Evolutionary conservation across 2,329 filamentous ascomycete species (phyloP).

Genomic region (Hypoxylon sp.): DNA sequence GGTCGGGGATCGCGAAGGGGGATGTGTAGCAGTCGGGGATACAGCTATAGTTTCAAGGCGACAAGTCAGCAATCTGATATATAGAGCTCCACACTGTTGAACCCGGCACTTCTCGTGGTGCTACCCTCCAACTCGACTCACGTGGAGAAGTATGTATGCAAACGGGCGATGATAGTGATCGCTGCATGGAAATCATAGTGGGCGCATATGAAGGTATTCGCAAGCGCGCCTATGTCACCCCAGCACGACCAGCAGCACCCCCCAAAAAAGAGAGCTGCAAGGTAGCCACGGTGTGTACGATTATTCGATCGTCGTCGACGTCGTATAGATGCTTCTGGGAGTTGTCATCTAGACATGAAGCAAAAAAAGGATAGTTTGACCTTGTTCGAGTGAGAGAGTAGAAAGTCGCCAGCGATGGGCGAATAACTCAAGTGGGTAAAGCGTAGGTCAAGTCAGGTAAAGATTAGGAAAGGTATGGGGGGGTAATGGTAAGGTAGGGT

Average conservation of each 20-base stretch:
- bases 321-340: conserved; percentile 21
- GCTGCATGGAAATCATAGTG: conserved; percentile 75
- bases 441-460: conserved; percentile 33
- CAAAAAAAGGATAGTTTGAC: conserved; percentile 14
- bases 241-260: conserved; percentile 56
- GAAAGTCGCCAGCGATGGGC: conserved; percentile 28
- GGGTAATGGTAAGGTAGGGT: conserved; percentile 37
- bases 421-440: conserved; percentile 35
- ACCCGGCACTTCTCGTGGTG: conserved; percentile 20
- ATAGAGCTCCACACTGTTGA: conserved; percentile 28
- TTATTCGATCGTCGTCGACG: conserved; percentile 37
- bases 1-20: conserved; percentile 68
- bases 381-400: conserved; percentile 33
- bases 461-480: conserved; percentile 37
- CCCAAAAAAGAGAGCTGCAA: conserved; percentile 49
- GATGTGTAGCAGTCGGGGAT: conserved; percentile 66
- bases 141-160: conserved; percentile 70
- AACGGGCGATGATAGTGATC: conserved; percentile 74
- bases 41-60: conserved; percentile 59
- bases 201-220: conserved; percentile 59
- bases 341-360: conserved; percentile 43
- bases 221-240: conserved; percentile 51
- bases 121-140: conserved; percentile 62
- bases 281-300: conserved; percentile 47
- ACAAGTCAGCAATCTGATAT: conserved; percentile 45